Conservation (phyloP, 2,329 filamentous ascomycete genomes). For the Colletotrichum trifolii region DNA sequence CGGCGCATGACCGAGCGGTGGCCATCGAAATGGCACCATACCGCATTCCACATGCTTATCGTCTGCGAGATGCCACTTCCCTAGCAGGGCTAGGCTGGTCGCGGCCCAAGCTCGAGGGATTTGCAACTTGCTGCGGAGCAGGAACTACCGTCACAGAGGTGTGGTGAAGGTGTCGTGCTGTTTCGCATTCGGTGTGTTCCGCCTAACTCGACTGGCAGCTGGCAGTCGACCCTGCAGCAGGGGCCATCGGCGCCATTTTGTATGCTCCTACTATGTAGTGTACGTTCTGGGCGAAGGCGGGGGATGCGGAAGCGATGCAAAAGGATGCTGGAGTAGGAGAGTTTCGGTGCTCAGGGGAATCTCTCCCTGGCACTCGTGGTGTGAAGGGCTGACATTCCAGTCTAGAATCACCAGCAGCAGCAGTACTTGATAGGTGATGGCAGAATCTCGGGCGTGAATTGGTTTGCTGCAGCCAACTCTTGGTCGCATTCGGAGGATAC, state of each 20-base stretch:
- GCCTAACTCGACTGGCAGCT: slow-evolving; percentile 19
- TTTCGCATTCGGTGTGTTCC: slow-evolving; percentile 20
- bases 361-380: background rate
- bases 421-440: slow-evolving; percentile 7
- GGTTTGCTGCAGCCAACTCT: slow-evolving; percentile 26
- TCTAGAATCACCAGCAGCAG: slow-evolving; percentile 3
- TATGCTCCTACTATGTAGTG: too few relatives aligned
- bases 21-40: slow-evolving; percentile 15
- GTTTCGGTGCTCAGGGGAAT: background rate
- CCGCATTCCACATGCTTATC: slow-evolving; percentile 28
- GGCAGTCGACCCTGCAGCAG: too few relatives aligned
- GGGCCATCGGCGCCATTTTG: too few relatives aligned
- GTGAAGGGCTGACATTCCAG: background rate
- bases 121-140: slow-evolving; percentile 20
- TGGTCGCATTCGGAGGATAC: slow-evolving; percentile 9
- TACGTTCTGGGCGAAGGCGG: background rate
- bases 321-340: slow-evolving; percentile 21
- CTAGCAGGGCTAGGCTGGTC: slow-evolving; percentile 14
- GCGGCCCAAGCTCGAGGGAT: slow-evolving; percentile 5
- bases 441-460: slow-evolving; percentile 25
- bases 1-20: slow-evolving; percentile 15
- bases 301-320: slow-evolving; percentile 19
- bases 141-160: background rate
- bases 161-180: background rate
- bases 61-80: background rate